phyloP scores from a whole-genome alignment of 208 protist genomes.

The Willaertia magna region DNA sequence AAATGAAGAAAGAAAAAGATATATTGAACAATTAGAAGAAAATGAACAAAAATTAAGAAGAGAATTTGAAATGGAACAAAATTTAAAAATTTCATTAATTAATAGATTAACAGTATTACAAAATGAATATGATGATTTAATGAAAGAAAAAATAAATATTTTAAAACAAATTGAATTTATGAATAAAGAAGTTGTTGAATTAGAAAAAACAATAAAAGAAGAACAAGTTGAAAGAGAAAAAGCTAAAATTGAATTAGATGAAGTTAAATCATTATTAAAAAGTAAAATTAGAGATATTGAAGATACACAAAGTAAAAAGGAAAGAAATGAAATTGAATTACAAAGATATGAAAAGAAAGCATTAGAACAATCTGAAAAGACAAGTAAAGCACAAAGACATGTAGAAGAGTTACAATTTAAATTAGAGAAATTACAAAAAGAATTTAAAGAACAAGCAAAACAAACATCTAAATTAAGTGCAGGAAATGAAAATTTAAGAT shows the following conservation, averaged over 20 bases:
- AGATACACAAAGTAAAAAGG: not conserved
- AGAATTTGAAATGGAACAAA: not conserved
- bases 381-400: not conserved
- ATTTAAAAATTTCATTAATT: not conserved
- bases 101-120: not conserved
- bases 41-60: not conserved
- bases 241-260: not conserved
- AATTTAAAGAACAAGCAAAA: not conserved
- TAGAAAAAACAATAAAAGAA: not conserved
- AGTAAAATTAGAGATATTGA: not conserved
- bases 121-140: not conserved
- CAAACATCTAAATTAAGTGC: not conserved
- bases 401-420: not conserved
- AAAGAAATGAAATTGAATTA: not conserved
- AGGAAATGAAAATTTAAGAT: not conserved
- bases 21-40: not conserved
- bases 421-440: not conserved
- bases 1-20: not conserved
- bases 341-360: not conserved
- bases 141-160: not conserved
- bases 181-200: not conserved
- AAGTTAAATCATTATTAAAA: not conserved
- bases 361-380: not conserved
- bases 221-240: not conserved
- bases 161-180: not conserved